Conservation (phyloP, 768 basidiomycete genomes). For the Suillus fuscotomentosus region DNA sequence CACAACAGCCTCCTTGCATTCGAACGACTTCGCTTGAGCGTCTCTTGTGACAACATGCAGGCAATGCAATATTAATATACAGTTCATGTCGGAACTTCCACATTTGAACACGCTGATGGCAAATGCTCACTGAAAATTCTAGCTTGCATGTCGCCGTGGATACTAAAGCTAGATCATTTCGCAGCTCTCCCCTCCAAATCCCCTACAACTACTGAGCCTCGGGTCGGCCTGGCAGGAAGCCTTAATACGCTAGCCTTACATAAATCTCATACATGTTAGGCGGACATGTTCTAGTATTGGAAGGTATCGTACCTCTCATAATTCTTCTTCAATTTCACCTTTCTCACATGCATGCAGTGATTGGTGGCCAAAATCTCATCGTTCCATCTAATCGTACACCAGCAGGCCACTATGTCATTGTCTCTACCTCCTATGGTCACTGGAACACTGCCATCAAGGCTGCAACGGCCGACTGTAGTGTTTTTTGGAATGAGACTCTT, state of each 20-base stretch:
- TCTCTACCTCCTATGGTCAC: background rate
- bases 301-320: background rate
- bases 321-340: background rate
- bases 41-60: no score
- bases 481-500: background rate
- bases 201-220: background rate
- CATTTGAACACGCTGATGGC: no score
- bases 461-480: background rate
- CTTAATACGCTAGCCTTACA: background rate
- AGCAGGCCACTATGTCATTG: background rate
- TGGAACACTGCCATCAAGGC: background rate
- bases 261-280: background rate
- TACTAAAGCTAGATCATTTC: background rate
- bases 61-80: no score
- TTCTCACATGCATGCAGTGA: background rate
- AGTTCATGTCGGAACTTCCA: no score
- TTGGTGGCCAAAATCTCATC: background rate
- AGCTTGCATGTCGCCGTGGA: background rate
- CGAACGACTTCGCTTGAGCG: no score
- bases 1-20: no score
- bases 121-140: no score
- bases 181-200: background rate
- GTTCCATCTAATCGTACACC: background rate
- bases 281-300: background rate
- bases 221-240: background rate